Conservation (phyloP, 1,284 basidiomycete species). For the Cystobasidium pallidum region DNA sequence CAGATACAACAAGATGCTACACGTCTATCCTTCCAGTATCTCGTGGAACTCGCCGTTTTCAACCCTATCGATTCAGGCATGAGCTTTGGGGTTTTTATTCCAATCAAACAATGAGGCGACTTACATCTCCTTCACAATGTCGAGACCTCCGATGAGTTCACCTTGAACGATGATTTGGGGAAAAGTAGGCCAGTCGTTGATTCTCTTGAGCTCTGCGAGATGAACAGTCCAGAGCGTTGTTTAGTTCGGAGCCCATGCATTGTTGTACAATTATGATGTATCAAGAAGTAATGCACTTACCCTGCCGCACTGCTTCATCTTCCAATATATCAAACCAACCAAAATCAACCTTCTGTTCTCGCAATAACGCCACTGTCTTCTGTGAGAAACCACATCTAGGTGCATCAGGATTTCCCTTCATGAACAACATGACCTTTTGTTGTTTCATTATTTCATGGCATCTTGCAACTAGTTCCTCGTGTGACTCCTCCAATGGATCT, state of each 20-base stretch:
- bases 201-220: conserved; percentile 62
- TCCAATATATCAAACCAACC: conserved; percentile 73
- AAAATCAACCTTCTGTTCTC: conserved; percentile 67
- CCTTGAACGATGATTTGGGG: conserved; percentile 69
- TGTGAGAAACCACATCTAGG: conserved; percentile 85
- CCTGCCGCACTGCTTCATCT: conserved; percentile 71
- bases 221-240: no score
- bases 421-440: conserved; percentile 81
- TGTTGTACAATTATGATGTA: no score
- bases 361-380: conserved; percentile 68
- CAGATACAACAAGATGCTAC: no score
- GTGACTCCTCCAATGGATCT: conserved; percentile 51
- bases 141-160: conserved; percentile 71
- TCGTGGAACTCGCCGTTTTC: conserved; percentile 45
- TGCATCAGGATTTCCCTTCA: conserved; percentile 88
- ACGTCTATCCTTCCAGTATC: conserved; percentile 20
- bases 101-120: conserved; percentile 16
- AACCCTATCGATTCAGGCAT: no score
- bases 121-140: conserved; percentile 59
- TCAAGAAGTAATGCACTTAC: conserved; percentile 52
- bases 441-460: conserved; percentile 57
- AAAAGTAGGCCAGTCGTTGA: conserved; percentile 71
- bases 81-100: conserved; percentile 44
- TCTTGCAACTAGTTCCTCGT: conserved; percentile 54
- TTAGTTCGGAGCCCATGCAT: no score